These are phyloP conservation scores for Nakazawaea wyomingensis DNA, from an alignment of 805 yeast genomes.

Conservation along the genomic window DNA sequence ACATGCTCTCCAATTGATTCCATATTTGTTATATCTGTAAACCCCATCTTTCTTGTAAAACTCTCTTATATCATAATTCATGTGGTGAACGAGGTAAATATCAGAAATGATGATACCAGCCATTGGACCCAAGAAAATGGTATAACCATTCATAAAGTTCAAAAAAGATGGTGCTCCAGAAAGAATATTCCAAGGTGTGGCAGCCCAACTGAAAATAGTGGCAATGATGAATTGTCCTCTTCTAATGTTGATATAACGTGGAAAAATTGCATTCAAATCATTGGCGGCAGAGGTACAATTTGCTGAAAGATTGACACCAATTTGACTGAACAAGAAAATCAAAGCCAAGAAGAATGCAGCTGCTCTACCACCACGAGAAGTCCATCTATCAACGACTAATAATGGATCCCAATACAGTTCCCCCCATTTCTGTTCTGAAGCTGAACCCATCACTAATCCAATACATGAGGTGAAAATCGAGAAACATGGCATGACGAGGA, in stretches of 20 bases:
- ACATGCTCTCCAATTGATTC: constrained; percentile 18
- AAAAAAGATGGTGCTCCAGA: constrained; percentile 15
- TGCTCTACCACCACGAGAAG: constrained; percentile 15
- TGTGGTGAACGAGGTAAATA: constrained; percentile 22
- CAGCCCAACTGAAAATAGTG: constrained; percentile 29
- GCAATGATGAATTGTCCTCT: constrained; percentile 40
- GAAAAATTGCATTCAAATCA: constrained; percentile 51
- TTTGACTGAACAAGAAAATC: constrained; percentile 23
- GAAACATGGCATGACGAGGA: constrained; percentile 18
- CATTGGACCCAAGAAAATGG: constrained; percentile 19
- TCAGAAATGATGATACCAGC: constrained; percentile 20
- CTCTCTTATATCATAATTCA: constrained; percentile 26
- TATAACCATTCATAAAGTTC: constrained; percentile 17
- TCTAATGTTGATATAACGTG: constrained; percentile 51
- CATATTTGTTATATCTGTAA: constrained; percentile 16
- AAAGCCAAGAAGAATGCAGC: constrained; percentile 16
- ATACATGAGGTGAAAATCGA: constrained; percentile 14
- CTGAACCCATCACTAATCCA: constrained; percentile 17
- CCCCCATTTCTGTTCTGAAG: constrained; percentile 16
- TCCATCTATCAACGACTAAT: constrained; percentile 16
- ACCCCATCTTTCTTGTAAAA: constrained; percentile 18
- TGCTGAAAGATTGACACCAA: constrained; percentile 44
- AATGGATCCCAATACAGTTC: constrained; percentile 17
- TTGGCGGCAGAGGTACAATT: constrained; percentile 56
- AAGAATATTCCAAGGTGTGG: constrained; percentile 19